Evolutionary conservation across 805 yeast genomes (phyloP), one percentile per base, ranked within the genome.

Genomic region (Zygoascus tannicola): DNA sequence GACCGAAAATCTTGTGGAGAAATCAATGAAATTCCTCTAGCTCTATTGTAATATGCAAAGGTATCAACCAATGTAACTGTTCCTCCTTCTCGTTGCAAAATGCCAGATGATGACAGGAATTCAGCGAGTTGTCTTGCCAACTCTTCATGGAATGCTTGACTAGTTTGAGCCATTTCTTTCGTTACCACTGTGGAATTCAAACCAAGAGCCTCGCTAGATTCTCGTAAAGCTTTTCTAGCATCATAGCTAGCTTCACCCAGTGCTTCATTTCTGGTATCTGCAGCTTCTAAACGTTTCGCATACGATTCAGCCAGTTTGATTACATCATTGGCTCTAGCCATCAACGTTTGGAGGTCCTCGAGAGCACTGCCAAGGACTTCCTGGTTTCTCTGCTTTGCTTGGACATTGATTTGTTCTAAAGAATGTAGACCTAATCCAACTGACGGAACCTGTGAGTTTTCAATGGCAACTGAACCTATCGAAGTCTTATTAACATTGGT

Each of bases 71-170:
- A 52, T 0, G 85, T 70, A 12, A 82, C 66, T 16, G 78, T 65
- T 2, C 83, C 85, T 37, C 80, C 80, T 39, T 70, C 71, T 30
- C 65, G 66, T 34, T 65, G 69, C 44, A 79, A 52, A 20, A 78
- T 48, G 40, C 75, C 52, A 47, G 65, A 56, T 49, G 62, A 60
- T 7, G 67, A 63, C 7, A 84, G 65, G 59, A 77, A 87, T 53
- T 84, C 95, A 34, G 85, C 79, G 2, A 90, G 57, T 55, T 85
- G 88, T 43, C 95, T 70, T 0, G 96, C 75, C 15, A 86, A 64
- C 54, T 86, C 95, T 46, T 60, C 56, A 43, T 60, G 64, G 48
- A 66, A 68, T 21, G 53, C 52, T 16, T 58, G 56, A 35, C 51
- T 54, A 45, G 61, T 65, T 1, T 49, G 60, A 49, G 58, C 66